Base-by-base conservation (phyloP, 208 protist species). In the Trypanosoma melophagium region DNA sequence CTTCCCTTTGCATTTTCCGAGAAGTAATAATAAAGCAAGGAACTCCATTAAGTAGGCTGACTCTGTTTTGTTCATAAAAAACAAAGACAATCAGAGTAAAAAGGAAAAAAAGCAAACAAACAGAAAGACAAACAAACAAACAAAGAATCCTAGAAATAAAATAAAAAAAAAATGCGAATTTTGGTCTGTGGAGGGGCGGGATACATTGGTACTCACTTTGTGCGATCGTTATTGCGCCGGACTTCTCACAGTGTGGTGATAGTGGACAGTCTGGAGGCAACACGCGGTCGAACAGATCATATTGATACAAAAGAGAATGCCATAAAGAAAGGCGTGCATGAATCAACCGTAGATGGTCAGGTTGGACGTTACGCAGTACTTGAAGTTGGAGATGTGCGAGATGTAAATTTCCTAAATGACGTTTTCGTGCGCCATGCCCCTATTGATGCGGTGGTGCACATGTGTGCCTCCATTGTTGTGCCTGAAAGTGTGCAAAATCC, bases 161-260 rank as follows among this genome's bases (percentile, higher is more conserved):
- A 51, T 7, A 52, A 9, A 25, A 8, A 19, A 50, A 68, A 12
- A 31, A 95, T 92, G 89, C 69, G 65, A 28, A 84, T 99, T 66
- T 81, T 99, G 19, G 94, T 98, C 44, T 98, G 95, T 66, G 98
- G 98, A 47, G 98, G 98, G 17, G 93, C 96, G 19, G 98, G 98
- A 9, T 99, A 98, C 80, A 99, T 99, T 70, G 98, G 98, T 3
- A 93, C 81, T n/a, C 98, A 99, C 71, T 97, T 97, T 41, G 86
- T 96, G 12, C 73, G 98, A 7, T 87, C 97, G 71, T 67, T 99
- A 12, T 73, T 98, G 12, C 80, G 91, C 14, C 61, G 69, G 19
- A 82, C 76, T 0, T 66, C 75, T 7, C 92, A 96, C 66, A 69
- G 87, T n/a, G 95, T 99, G 10, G 75, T 99, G 45, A 89, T 99